Conservation (phyloP, 176 grass and related monocot genomes). For the Lolium perenne region DNA sequence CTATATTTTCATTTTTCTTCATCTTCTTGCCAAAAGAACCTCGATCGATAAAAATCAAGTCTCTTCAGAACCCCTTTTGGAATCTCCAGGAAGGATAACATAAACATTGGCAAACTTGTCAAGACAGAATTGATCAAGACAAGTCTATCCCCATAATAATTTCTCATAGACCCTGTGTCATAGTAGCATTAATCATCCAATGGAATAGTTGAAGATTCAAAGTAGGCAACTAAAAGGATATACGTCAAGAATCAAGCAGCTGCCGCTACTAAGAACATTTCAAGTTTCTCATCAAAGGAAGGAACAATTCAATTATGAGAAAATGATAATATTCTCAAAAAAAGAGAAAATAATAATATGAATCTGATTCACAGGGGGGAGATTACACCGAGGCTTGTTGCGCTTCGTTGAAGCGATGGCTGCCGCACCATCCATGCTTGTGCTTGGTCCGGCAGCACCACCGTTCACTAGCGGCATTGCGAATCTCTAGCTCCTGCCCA, state of each 20-base stretch:
- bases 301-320: not conserved
- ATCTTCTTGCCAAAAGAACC: too few relatives aligned
- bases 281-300: not conserved
- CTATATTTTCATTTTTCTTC: too few relatives aligned
- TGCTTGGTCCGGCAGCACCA: not conserved
- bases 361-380: conserved; percentile 7
- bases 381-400: conserved; percentile 56
- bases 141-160: too few relatives aligned
- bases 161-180: too few relatives aligned
- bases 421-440: not conserved
- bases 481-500: not conserved
- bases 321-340: conserved; percentile 1
- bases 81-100: too few relatives aligned
- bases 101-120: too few relatives aligned
- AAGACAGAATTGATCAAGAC: too few relatives aligned
- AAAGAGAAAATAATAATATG: conserved; percentile 24
- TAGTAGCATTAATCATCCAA: not conserved
- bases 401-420: conserved; percentile 1
- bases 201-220: not conserved
- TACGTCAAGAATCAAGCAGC: not conserved
- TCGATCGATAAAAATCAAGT: too few relatives aligned
- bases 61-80: too few relatives aligned
- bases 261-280: not conserved
- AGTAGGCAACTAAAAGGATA: not conserved
- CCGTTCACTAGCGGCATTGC: not conserved